Conservation (phyloP, 108 stramenopile genomes). For the Aurantiochytrium sp. region DNA sequence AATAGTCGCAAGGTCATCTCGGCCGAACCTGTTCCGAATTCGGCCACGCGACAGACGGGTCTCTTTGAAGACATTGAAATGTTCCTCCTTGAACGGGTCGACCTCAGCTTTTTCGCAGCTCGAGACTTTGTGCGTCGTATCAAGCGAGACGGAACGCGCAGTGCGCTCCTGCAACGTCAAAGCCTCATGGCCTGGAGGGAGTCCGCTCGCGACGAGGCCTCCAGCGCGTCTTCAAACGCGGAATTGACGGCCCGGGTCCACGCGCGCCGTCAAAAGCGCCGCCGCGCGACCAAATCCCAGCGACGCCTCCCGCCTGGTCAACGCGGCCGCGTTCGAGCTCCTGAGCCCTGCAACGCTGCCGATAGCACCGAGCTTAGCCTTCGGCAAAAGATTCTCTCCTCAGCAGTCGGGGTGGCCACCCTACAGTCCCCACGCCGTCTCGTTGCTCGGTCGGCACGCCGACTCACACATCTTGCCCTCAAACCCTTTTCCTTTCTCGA, state of each 20-base stretch:
- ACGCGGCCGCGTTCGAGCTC: not conserved
- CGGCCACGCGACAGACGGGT: not conserved
- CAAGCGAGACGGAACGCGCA: not conserved
- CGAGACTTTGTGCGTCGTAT: conserved; percentile 2
- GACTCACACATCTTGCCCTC: not conserved
- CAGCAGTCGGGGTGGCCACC: not conserved
- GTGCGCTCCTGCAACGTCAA: not conserved
- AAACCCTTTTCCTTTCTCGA: not conserved
- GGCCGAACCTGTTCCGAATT: not conserved
- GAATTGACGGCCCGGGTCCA: not conserved
- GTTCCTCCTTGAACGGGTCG: not conserved
- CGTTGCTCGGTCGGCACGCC: not conserved
- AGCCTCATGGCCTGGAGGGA: not conserved
- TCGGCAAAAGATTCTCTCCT: not conserved
- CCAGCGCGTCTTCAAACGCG: too few species aligned
- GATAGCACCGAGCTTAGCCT: not conserved
- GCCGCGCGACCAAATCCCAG: too few species aligned
- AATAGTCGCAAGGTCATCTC: not conserved
- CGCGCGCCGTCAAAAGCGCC: not conserved
- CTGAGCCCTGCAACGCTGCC: too few species aligned
- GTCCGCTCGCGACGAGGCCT: too few species aligned
- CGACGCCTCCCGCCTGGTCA: not conserved
- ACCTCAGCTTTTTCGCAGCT: not conserved
- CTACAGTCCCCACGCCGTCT: not conserved
- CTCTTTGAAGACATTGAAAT: conserved; percentile 12